Evolutionary conservation across 495 filamentous ascomycete species (phyloP).

Genomic region (Neurospora sp.): DNA sequence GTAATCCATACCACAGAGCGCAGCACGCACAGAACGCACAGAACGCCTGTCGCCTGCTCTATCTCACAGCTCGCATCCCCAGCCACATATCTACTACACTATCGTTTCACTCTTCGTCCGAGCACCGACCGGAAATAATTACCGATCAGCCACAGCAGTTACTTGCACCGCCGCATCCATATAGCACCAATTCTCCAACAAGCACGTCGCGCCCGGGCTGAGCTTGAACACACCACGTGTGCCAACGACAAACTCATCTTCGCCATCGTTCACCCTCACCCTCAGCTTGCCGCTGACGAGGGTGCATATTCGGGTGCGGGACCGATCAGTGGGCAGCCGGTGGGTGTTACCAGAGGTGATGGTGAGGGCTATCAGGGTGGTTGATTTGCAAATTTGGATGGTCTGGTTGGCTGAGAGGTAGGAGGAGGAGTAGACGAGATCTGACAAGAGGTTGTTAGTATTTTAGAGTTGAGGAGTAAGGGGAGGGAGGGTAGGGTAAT

Average conservation of each 20-base stretch:
- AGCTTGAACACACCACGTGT: conserved; percentile 18
- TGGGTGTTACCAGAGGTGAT: conserved; percentile 16
- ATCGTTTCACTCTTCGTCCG: not conserved
- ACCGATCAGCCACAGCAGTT: conserved; percentile 1
- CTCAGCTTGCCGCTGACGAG: conserved; percentile 18
- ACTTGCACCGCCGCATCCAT: conserved; percentile 21
- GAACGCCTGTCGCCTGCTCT: not conserved
- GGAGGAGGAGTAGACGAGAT: conserved; percentile 17
- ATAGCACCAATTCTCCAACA: conserved; percentile 18
- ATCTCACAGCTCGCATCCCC: not conserved
- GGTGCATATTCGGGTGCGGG: conserved; percentile 16
- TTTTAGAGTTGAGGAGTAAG: not conserved
- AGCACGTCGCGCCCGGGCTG: conserved; percentile 9
- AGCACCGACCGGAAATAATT: not conserved
- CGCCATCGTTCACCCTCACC: conserved; percentile 13
- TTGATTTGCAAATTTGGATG: conserved; percentile 5
- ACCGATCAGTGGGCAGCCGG: conserved; percentile 1
- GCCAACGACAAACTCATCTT: conserved; percentile 18
- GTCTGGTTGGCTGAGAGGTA: conserved; percentile 17
- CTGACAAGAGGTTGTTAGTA: conserved; percentile 4
- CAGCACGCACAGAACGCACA: no score
- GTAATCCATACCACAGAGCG: no score
- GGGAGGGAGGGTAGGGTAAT: not conserved
- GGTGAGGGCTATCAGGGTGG: conserved; percentile 12
- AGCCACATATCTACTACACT: not conserved